A percentile compares a stretch with the other conserved stretches of the same genome.
phyloP scores from a whole-genome alignment of 306 rosid genomes.

The Heteromeles arbutifolia region DNA sequence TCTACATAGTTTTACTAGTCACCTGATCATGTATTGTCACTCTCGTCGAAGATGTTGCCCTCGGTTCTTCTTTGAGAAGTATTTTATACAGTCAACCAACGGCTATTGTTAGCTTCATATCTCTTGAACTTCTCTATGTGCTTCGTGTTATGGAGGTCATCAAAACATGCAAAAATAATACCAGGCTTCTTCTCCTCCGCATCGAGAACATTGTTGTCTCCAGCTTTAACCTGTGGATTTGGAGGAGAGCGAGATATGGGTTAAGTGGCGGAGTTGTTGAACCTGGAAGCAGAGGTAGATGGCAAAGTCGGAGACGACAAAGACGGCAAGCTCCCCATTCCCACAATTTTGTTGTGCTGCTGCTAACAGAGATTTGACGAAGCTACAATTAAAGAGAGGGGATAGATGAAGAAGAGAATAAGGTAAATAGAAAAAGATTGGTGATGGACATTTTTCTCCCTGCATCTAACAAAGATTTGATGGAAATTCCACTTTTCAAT shows the following conservation, averaged over 20 bases:
- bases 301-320: constrained; percentile 20
- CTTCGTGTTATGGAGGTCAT: constrained; percentile 17
- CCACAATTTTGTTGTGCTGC: neutral
- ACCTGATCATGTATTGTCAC: constrained; percentile 21
- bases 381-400: no score
- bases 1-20: no score
- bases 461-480: no score
- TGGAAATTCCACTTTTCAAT: no score
- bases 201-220: constrained; percentile 26
- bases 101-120: constrained; percentile 42
- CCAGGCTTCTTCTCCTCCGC: constrained; percentile 42
- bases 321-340: constrained; percentile 42
- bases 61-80: constrained; percentile 43
- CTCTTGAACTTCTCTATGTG: constrained; percentile 38
- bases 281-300: constrained; percentile 38
- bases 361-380: neutral
- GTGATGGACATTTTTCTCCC: no score
- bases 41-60: constrained; percentile 39
- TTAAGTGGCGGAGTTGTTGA: constrained; percentile 29
- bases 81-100: constrained; percentile 40
- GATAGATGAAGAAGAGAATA: no score
- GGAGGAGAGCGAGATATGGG: constrained; percentile 24
- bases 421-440: no score
- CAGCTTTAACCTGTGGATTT: constrained; percentile 41
- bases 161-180: constrained; percentile 24